Conservation (phyloP, 257 asterid genomes). For the Orobanche coerulescens region DNA sequence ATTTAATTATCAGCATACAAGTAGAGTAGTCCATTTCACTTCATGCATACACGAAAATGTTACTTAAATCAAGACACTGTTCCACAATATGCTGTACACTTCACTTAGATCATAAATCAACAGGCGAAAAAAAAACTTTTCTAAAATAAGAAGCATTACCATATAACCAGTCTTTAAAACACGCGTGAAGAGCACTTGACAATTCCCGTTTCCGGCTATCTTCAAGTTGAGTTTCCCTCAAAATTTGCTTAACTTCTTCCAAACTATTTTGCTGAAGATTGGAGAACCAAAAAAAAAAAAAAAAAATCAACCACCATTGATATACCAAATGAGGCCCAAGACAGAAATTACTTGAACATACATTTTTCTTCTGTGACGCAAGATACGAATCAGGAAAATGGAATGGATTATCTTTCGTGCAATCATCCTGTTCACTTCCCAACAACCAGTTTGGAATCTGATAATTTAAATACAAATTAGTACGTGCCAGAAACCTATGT, state of each 20-base stretch:
- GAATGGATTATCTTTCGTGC: slow-evolving; percentile 69
- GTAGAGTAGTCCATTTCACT: not conserved
- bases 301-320: slow-evolving; percentile 11
- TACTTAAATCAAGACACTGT: not conserved
- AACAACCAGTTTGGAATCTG: slow-evolving; percentile 78
- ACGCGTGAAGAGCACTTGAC: slow-evolving; percentile 70
- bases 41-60: not conserved
- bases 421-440: slow-evolving; percentile 56
- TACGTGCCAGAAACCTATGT: slow-evolving; percentile 5
- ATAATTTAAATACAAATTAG: slow-evolving; percentile 20
- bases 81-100: not conserved
- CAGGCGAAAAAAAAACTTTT: not conserved
- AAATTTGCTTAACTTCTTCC: slow-evolving; percentile 63
- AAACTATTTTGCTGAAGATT: slow-evolving; percentile 49
- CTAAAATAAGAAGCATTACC: slow-evolving; percentile 38
- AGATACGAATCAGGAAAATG: slow-evolving; percentile 71
- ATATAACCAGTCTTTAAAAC: slow-evolving; percentile 92
- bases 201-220: slow-evolving; percentile 83
- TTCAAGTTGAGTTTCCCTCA: slow-evolving; percentile 81
- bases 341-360: slow-evolving; percentile 26
- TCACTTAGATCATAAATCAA: not conserved
- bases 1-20: not conserved
- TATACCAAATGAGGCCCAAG: slow-evolving; percentile 8
- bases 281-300: slow-evolving; percentile 16
- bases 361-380: slow-evolving; percentile 72